A percentile compares a stretch with the other conserved stretches of the same genome.
phyloP scores from a whole-genome alignment of 2,329 filamentous ascomycete species.

The Hymenoscyphus occultus region DNA sequence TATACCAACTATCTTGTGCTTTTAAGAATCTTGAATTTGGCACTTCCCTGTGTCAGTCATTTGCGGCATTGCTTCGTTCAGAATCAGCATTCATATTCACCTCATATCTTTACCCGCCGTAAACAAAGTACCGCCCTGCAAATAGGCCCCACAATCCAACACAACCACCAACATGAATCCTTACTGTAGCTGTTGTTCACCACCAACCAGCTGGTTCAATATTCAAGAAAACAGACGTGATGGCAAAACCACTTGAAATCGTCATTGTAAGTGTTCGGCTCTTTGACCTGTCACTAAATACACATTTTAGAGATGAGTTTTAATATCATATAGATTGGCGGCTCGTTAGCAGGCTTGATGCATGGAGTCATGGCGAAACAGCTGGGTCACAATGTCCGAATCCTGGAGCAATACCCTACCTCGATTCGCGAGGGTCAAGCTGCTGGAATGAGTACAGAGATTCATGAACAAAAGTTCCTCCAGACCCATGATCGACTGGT shows the following conservation, averaged over 20 bases:
- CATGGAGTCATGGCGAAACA: not conserved
- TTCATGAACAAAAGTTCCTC: not conserved
- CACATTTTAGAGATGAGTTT: not conserved
- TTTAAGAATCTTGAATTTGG: no score
- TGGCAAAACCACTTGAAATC: not conserved
- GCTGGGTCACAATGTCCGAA: not conserved
- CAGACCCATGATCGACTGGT: not conserved
- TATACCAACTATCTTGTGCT: no score
- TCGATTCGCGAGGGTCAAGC: not conserved
- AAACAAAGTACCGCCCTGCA: no score
- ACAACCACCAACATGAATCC: no score
- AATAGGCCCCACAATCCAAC: no score
- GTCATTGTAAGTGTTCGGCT: not conserved
- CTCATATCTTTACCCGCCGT: no score
- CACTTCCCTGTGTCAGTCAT: no score
- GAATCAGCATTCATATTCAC: no score
- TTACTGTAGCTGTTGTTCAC: no score
- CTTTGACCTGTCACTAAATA: not conserved
- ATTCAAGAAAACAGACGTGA: no score
- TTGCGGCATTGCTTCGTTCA: no score
- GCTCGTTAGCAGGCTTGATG: not conserved
- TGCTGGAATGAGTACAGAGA: not conserved
- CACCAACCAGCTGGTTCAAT: no score
- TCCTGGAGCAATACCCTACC: not conserved
- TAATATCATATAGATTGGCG: not conserved